Evolutionary conservation across 1,284 basidiomycete species (phyloP).

Genomic region (Gyrodon tennesseensis): DNA sequence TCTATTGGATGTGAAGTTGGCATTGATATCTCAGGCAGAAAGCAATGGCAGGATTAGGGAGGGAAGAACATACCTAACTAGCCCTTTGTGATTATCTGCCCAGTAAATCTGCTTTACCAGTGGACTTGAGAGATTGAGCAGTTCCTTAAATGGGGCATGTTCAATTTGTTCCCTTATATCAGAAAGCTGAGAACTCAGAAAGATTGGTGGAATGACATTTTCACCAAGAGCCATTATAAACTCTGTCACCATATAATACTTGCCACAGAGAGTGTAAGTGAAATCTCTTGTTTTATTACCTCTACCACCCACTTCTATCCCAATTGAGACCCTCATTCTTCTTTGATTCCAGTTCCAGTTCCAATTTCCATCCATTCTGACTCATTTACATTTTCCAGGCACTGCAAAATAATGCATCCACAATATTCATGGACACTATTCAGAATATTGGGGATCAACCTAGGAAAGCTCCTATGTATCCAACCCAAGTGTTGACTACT

Average conservation of each 20-base stretch:
- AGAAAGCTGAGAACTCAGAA: background rate
- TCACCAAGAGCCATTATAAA: background rate
- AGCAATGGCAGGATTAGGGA: constrained; percentile 5
- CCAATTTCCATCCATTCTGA: too few relatives aligned
- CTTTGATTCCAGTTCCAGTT: too few relatives aligned
- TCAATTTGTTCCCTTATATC: constrained; percentile 11
- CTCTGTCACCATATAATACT: constrained; percentile 4
- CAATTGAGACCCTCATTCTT: too few relatives aligned
- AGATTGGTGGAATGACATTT: constrained; percentile 3
- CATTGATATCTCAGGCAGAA: background rate
- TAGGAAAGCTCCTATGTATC: background rate
- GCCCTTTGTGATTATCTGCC: constrained; percentile 17
- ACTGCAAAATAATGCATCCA: background rate
- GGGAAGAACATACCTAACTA: constrained; percentile 1
- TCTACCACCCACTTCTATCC: too few relatives aligned
- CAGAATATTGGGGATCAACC: background rate
- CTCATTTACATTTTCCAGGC: background rate
- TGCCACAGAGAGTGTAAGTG: background rate
- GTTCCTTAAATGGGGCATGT: background rate
- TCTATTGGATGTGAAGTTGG: too few relatives aligned
- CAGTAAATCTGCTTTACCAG: constrained; percentile 7
- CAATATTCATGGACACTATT: background rate
- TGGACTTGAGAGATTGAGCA: constrained; percentile 12
- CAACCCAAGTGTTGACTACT: background rate
- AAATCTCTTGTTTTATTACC: too few relatives aligned